phyloP scores from a whole-genome alignment of 768 basidiomycete genomes.

The Mrakia blollopis region DNA sequence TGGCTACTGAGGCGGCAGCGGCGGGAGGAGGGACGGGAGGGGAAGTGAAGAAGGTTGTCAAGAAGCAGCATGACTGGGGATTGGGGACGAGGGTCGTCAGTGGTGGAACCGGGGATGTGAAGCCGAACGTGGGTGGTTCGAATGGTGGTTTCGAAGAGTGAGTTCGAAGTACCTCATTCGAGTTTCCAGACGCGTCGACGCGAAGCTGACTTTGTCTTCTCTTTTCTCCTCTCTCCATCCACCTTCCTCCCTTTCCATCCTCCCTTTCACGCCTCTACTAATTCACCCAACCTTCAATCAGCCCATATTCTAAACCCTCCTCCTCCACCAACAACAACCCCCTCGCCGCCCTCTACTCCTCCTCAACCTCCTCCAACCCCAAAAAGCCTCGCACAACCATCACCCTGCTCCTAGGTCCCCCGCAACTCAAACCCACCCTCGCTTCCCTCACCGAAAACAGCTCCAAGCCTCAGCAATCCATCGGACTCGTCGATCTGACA shows the following conservation, averaged over 20 bases:
- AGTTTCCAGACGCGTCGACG: too few species aligned
- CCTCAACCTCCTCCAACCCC: background rate
- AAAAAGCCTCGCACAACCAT: background rate
- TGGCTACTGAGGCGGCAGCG: background rate
- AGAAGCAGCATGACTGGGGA: slow-evolving; percentile 4
- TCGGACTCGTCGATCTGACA: background rate
- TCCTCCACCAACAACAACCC: too few species aligned
- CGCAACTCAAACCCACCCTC: background rate
- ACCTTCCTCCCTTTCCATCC: too few species aligned
- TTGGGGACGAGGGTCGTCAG: background rate
- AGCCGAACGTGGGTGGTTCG: background rate
- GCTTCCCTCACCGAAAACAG: background rate
- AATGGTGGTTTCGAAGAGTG: background rate
- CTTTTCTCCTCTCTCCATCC: too few species aligned
- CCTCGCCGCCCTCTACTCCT: background rate
- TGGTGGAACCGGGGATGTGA: background rate
- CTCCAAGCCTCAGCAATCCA: background rate
- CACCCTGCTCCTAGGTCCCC: background rate
- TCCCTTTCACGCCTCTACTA: too few species aligned
- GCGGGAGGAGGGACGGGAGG: background rate
- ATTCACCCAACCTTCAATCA: background rate
- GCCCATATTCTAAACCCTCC: background rate
- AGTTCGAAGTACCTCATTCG: background rate
- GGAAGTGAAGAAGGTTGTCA: background rate
- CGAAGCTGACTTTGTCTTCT: too few species aligned